phyloP scores from a whole-genome alignment of 2,329 filamentous ascomycete genomes.

The Pseudogymnoascus sp. region DNA sequence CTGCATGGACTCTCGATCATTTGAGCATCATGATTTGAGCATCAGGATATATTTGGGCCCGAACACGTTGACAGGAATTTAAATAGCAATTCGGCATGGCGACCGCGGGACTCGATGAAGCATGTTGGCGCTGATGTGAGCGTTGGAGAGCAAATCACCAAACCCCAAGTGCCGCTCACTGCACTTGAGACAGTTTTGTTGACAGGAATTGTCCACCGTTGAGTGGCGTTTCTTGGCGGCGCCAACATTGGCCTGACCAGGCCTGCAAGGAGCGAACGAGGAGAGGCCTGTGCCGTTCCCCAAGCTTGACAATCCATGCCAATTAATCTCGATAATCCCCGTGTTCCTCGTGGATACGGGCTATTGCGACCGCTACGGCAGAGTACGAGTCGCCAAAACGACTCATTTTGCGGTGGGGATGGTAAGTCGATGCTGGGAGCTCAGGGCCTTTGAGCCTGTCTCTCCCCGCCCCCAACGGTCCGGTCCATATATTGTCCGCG shows the following conservation, averaged over 20 bases:
- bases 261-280: not conserved
- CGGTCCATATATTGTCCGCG: not conserved
- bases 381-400: not conserved
- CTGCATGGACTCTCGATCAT: conserved; percentile 7
- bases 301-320: not conserved
- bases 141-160: not conserved
- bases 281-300: not conserved
- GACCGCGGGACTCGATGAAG: not conserved
- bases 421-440: not conserved
- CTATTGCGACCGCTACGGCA: not conserved
- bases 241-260: not conserved
- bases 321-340: conserved; percentile 9
- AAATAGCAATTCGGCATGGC: not conserved
- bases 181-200: conserved; percentile 5
- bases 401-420: not conserved
- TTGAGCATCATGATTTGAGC: not conserved
- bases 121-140: not conserved
- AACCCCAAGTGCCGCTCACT: not conserved
- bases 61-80: not conserved
- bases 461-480: conserved; percentile 7
- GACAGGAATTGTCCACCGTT: conserved; percentile 6
- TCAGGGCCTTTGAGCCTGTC: conserved; percentile 4
- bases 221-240: conserved; percentile 2
- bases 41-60: not conserved
- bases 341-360: conserved; percentile 2